Percentiles rank a stretch among this genome's conserved stretches.
These are phyloP conservation scores for Cystobasidium sp. DNA, from an alignment of 1,284 basidiomycete genomes.

Conservation along the genomic window DNA sequence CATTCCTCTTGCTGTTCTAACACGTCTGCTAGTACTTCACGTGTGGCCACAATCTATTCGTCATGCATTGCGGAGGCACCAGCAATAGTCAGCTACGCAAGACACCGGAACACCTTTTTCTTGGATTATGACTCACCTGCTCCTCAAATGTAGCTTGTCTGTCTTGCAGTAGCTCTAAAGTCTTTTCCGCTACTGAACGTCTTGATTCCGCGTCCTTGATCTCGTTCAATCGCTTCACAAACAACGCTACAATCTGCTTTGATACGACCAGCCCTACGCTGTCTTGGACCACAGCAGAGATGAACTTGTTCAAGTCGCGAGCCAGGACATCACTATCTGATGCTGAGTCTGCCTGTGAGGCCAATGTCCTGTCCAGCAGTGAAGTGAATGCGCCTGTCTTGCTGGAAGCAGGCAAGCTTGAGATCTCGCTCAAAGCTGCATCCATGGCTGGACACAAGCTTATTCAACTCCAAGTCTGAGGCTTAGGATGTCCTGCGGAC, in stretches of 20 bases:
- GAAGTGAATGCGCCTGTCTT: conserved; percentile 39
- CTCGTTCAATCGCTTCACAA: conserved; percentile 68
- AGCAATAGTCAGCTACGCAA: no score
- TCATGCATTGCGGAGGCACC: background rate
- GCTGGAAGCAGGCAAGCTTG: conserved; percentile 22
- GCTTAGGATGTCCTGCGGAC: background rate
- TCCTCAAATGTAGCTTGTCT: conserved; percentile 88
- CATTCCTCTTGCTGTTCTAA: conserved; percentile 91
- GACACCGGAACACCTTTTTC: background rate
- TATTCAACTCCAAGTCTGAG: no score
- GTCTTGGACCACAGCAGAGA: conserved; percentile 33
- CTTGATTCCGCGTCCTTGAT: conserved; percentile 66
- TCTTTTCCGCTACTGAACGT: conserved; percentile 73
- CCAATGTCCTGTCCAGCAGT: conserved; percentile 28
- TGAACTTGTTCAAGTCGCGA: conserved; percentile 25
- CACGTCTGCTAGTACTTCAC: conserved; percentile 83
- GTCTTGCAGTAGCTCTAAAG: conserved; percentile 72
- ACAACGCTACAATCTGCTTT: conserved; percentile 78
- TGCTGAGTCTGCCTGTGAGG: conserved; percentile 4
- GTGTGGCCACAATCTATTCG: conserved; percentile 74
- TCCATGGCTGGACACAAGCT: conserved; percentile 30
- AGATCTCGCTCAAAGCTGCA: conserved; percentile 27
- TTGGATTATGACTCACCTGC: conserved; percentile 67
- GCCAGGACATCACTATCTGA: conserved; percentile 13
- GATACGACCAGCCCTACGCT: conserved; percentile 64